phyloP scores from a whole-genome alignment of 73 alveolate species.

The Symbiodinium natans region DNA sequence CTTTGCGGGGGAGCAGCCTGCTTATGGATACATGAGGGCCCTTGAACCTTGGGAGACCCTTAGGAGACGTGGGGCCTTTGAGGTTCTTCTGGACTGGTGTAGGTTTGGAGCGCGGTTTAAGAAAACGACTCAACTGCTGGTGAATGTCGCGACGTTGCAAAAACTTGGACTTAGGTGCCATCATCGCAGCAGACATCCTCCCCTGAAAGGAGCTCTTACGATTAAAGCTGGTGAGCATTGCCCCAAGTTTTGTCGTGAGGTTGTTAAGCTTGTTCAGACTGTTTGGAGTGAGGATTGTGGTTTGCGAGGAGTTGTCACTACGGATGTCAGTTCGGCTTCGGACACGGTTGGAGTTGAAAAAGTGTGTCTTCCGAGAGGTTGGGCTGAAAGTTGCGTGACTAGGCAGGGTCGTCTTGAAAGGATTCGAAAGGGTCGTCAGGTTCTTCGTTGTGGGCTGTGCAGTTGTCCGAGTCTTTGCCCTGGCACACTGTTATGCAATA shows the following conservation, averaged over 20 bases:
- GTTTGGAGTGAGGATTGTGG: background rate
- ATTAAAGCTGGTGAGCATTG: background rate
- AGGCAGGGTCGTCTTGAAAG: too few relatives aligned
- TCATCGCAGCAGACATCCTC: background rate
- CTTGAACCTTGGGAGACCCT: background rate
- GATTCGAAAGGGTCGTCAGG: too few relatives aligned
- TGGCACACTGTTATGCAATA: conserved; percentile 44
- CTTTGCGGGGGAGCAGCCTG: conserved; percentile 41
- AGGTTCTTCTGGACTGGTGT: conserved; percentile 39
- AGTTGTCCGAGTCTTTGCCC: conserved; percentile 13
- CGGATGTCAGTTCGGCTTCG: background rate
- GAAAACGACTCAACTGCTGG: background rate
- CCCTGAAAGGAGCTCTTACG: background rate
- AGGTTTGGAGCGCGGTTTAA: background rate
- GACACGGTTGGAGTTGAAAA: background rate
- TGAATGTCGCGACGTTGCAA: background rate
- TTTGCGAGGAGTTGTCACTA: background rate
- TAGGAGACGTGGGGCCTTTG: background rate
- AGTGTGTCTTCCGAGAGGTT: too few relatives aligned
- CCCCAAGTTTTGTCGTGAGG: background rate
- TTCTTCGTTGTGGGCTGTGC: conserved; percentile 47
- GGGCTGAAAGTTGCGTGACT: too few relatives aligned
- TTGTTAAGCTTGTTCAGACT: background rate
- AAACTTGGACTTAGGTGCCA: background rate
- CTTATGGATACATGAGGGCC: background rate